Base-by-base conservation (phyloP, 2,329 filamentous ascomycete genomes). In the Botrytis paeoniae region DNA sequence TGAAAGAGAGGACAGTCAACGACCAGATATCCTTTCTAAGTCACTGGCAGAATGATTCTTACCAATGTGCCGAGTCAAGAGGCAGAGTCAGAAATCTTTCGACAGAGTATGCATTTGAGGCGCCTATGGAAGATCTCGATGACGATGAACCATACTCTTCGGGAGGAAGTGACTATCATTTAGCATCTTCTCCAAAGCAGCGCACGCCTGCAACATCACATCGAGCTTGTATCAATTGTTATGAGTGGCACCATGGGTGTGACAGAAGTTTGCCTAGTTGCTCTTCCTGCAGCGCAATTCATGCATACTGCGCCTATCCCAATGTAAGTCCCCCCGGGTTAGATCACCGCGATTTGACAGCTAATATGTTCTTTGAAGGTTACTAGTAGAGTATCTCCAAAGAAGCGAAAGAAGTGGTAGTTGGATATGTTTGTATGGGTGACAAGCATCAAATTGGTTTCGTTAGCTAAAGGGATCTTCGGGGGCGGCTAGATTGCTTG, bases 361-460 rank as follows among this genome's bases (percentile, higher is more conserved):
- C 65, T 68, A 48, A 68, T 57, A 41, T 68, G 18, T 41, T 68
- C 18, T 32, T 39, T 41, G 25, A 68, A 68, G 65, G 48, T 41
- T 57, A 32, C 35, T 68, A 10, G 18, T 29, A 68, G 22, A 51
- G 48, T 32, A 32, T 68, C 48, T 57, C 35, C 35, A 41, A 68
- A 41, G 48, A 68, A 68, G 65, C 65, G 48, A 16, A 68, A 39
- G 9, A 39, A 35, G 35, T 57, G 16, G n/a, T 41, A 41, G 29
- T 32, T 29, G n/a, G 35, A 68, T 39, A 41, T 35, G 25, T 54
- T 57, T 29, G 65, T 12, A 41, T 68, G 64, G 37, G 20, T 68
- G 35, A 29, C 14, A 32, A n/a, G 9, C 25, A 41, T n/a, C 14
- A 22, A 22, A 20, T 54, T 29, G 16, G 20, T 8, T 68, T 68